phyloP scores from a whole-genome alignment of 768 basidiomycete genomes.

The Tricholoma sp. region DNA sequence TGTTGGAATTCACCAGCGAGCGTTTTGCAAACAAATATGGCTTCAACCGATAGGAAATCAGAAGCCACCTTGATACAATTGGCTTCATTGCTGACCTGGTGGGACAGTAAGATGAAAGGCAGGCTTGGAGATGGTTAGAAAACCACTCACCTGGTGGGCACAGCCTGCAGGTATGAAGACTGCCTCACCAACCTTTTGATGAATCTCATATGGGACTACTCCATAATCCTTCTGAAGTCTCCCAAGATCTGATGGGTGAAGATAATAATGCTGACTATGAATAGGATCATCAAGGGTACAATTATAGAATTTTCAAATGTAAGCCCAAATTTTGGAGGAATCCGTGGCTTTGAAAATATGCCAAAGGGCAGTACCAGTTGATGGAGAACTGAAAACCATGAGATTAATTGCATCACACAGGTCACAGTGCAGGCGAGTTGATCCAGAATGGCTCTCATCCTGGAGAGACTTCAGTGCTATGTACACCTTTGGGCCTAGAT shows the following conservation, averaged over 20 bases:
- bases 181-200: constrained; percentile 89
- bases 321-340: constrained; percentile 65
- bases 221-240: constrained; percentile 62
- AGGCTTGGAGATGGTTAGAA: constrained; percentile 10
- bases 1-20: constrained; percentile 84
- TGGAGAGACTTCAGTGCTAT: constrained; percentile 76
- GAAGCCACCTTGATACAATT: constrained; percentile 92
- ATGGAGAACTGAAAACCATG: constrained; percentile 64
- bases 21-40: constrained; percentile 76
- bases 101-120: not conserved
- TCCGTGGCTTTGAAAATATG: constrained; percentile 82
- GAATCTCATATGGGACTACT: constrained; percentile 75
- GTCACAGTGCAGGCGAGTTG: constrained; percentile 88
- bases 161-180: constrained; percentile 96
- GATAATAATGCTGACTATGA: constrained; percentile 81
- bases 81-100: constrained; percentile 79
- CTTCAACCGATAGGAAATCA: constrained; percentile 92
- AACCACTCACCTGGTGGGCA: constrained; percentile 63
- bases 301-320: constrained; percentile 62
- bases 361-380: constrained; percentile 77
- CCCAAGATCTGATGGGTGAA: constrained; percentile 52
- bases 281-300: constrained; percentile 73
- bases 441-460: constrained; percentile 63
- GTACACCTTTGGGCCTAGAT: constrained; percentile 86
- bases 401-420: constrained; percentile 91